Evolutionary conservation across 2,329 filamentous ascomycete species (phyloP).

Genomic region (Talaromyces sp.): DNA sequence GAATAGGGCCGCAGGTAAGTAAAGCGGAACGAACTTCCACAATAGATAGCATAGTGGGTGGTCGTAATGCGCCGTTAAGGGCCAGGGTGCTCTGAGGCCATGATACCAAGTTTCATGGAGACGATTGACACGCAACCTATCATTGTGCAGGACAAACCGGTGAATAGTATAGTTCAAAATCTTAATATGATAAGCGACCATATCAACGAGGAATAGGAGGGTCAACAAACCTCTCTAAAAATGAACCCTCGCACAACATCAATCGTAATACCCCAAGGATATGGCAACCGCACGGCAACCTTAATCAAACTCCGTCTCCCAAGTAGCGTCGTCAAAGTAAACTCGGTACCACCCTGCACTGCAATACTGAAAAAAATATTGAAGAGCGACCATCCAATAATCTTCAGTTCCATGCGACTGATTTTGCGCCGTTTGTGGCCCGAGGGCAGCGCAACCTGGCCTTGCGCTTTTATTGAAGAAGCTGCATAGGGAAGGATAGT

Average conservation of each 20-base stretch:
- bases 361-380: constrained; percentile 54
- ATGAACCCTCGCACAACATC: constrained; percentile 53
- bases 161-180: constrained; percentile 63
- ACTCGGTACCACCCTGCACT: constrained; percentile 56
- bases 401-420: constrained; percentile 45
- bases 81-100: constrained; percentile 50
- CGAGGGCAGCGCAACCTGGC: constrained; percentile 48
- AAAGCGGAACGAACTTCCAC: constrained; percentile 54
- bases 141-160: constrained; percentile 66
- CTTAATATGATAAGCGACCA: constrained; percentile 19
- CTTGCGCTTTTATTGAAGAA: constrained; percentile 66
- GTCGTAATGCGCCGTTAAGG: constrained; percentile 58
- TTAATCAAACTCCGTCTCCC: constrained; percentile 54
- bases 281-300: constrained; percentile 57
- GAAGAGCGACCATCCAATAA: constrained; percentile 52
- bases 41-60: constrained; percentile 56
- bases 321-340: constrained; percentile 52
- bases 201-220: not conserved
- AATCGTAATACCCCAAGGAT: constrained; percentile 60
- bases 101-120: constrained; percentile 57
- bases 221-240: constrained; percentile 53
- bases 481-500: constrained; percentile 65
- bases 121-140: constrained; percentile 49
- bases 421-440: constrained; percentile 35
- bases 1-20: constrained; percentile 54